Evolutionary conservation across 768 basidiomycete genomes (phyloP).

Genomic region (Agaricus subrufescens): DNA sequence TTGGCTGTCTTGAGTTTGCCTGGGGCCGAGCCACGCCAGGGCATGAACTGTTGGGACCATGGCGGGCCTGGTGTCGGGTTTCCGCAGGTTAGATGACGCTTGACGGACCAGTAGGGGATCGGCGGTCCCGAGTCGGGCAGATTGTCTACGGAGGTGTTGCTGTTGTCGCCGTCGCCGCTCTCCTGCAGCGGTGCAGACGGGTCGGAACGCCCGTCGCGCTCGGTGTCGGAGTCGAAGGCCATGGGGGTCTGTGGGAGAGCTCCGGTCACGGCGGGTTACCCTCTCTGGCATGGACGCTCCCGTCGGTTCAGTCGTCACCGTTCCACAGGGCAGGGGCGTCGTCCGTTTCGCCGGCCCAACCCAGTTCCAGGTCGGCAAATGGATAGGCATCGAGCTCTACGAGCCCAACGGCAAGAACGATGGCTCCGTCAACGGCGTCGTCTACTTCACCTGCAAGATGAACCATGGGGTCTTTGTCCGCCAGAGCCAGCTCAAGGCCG

Average conservation of each 20-base stretch:
- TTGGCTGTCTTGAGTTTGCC: constrained; percentile 89
- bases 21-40: constrained; percentile 78
- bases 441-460: constrained; percentile 78
- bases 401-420: constrained; percentile 93
- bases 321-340: constrained; percentile 75
- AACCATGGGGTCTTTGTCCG: constrained; percentile 87
- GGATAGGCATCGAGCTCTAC: constrained; percentile 90
- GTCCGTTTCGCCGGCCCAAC: constrained; percentile 86
- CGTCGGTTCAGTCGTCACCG: constrained; percentile 73
- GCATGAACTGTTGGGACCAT: constrained; percentile 58
- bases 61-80: constrained; percentile 73
- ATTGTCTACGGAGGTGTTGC: constrained; percentile 43
- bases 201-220: constrained; percentile 43
- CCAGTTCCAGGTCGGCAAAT: constrained; percentile 82
- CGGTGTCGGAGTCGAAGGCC: constrained; percentile 40
- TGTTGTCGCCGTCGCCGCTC: constrained; percentile 25
- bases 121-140: constrained; percentile 49
- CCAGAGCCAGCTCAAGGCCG: constrained; percentile 72
- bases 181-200: constrained; percentile 47
- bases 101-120: constrained; percentile 81
- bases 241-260: neutral
- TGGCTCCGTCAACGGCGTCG: constrained; percentile 72
- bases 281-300: constrained; percentile 21
- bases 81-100: constrained; percentile 87
- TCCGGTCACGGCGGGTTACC: neutral